These are phyloP conservation scores for Dioscorea alata DNA, from an alignment of 106 monocot genomes.

Conservation along the genomic window DNA sequence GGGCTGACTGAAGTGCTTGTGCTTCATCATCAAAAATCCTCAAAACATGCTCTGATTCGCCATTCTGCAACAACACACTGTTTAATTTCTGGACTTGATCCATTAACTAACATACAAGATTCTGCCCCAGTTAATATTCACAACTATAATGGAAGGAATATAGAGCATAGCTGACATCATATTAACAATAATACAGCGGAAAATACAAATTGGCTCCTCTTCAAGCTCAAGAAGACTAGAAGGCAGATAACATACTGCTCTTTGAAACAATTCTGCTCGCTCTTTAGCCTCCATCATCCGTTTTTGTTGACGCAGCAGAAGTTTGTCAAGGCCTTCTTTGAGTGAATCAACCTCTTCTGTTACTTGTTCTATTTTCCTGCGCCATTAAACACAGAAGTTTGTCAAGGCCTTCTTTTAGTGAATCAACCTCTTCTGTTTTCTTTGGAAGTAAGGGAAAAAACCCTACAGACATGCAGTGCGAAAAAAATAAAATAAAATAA, in stretches of 20 bases:
- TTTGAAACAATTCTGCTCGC: conserved; percentile 64
- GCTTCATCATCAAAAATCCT: conserved; percentile 93
- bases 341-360: conserved; percentile 69
- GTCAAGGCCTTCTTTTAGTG: conserved; percentile 64
- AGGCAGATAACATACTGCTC: conserved; percentile 44
- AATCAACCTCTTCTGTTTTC: conserved; percentile 54
- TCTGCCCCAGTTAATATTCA: no score
- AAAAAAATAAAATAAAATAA: no score
- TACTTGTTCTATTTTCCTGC: conserved; percentile 86
- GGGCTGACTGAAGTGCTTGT: conserved; percentile 81
- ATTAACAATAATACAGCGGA: neutral
- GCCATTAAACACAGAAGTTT: conserved; percentile 10
- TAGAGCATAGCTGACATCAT: neutral
- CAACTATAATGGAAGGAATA: neutral
- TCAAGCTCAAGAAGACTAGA: neutral
- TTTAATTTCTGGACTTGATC: neutral
- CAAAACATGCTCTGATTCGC: conserved; percentile 68
- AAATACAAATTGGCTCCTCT: neutral
- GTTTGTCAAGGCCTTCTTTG: conserved; percentile 62
- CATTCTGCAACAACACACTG: conserved; percentile 44
- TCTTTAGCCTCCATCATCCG: conserved; percentile 71
- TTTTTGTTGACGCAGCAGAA: conserved; percentile 49
- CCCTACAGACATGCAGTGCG: no score
- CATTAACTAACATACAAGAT: neutral
- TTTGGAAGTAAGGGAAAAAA: no score